Percentiles rank a stretch among this genome's conserved stretches.
Evolutionary conservation across 139 green algal genomes (phyloP).

Genomic region (Chlorella sp.): DNA sequence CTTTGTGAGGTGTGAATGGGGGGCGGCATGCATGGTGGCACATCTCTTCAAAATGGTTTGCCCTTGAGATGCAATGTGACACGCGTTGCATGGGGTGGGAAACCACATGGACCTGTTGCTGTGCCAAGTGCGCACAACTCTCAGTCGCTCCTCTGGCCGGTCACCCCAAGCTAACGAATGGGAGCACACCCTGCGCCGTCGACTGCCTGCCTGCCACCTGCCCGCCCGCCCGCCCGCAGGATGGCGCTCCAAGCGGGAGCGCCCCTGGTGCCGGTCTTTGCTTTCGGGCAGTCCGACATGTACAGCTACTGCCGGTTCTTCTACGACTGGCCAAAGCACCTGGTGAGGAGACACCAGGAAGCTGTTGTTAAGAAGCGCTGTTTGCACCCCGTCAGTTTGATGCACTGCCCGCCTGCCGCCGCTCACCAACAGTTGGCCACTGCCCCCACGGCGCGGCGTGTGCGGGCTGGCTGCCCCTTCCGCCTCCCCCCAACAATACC

Average conservation of each 20-base stretch:
- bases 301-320: conserved; percentile 63
- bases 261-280: conserved; percentile 84
- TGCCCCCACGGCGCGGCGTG: background rate
- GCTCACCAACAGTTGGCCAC: too few relatives aligned
- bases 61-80: too few relatives aligned
- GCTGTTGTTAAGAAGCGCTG: background rate
- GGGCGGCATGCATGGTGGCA: too few relatives aligned
- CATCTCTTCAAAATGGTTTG: too few relatives aligned
- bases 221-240: background rate
- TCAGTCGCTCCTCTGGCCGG: too few relatives aligned
- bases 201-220: background rate
- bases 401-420: too few relatives aligned
- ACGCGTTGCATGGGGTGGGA: too few relatives aligned
- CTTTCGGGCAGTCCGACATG: conserved; percentile 83
- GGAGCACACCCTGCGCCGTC: too few relatives aligned
- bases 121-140: too few relatives aligned
- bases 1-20: conserved; percentile 68
- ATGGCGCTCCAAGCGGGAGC: conserved; percentile 72
- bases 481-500: too few relatives aligned
- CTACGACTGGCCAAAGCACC: conserved; percentile 34
- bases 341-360: background rate
- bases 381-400: background rate
- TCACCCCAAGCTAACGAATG: too few relatives aligned
- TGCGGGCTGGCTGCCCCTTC: background rate
- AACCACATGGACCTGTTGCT: too few relatives aligned